These are phyloP conservation scores for Scortechinia acanthostroma DNA, from an alignment of 2,329 filamentous ascomycete genomes.

Conservation along the genomic window DNA sequence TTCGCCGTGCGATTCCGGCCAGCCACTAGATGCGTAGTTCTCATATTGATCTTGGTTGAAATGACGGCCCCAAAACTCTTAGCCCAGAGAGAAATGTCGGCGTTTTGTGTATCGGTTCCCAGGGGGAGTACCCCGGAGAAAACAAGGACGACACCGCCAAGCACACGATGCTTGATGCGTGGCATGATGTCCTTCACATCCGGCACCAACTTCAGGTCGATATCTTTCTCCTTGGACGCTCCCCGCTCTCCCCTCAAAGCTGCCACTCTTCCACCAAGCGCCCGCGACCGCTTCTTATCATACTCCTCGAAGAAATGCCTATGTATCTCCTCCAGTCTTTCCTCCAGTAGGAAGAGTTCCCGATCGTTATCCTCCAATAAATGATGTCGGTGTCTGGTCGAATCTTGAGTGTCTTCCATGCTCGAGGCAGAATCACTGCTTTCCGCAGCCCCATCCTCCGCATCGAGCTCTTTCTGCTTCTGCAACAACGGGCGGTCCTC, in stretches of 20 bases:
- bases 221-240: conserved; percentile 23
- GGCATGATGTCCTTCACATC: conserved; percentile 60
- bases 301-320: conserved; percentile 54
- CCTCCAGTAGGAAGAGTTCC: conserved; percentile 49
- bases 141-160: conserved; percentile 49
- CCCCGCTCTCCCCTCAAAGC: conserved; percentile 14
- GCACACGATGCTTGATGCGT: conserved; percentile 45
- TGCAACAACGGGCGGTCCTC: conserved; percentile 57
- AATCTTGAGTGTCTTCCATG: conserved; percentile 19
- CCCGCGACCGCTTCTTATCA: conserved; percentile 30
- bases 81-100: conserved; percentile 58
- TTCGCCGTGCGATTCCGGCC: conserved; percentile 49
- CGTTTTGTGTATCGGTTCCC: conserved; percentile 47
- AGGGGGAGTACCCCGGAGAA: conserved; percentile 63
- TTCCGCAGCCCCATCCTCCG: conserved; percentile 42
- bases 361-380: conserved; percentile 58
- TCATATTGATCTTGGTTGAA: neutral
- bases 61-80: conserved; percentile 49
- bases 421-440: conserved; percentile 29
- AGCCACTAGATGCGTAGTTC: neutral
- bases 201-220: conserved; percentile 45
- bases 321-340: conserved; percentile 47
- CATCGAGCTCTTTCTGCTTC: conserved; percentile 59
- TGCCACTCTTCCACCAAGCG: conserved; percentile 37
- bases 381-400: conserved; percentile 39